These are phyloP conservation scores for Aureobasidium sp. DNA, from an alignment of 2,329 filamentous ascomycete genomes.

Conservation along the genomic window DNA sequence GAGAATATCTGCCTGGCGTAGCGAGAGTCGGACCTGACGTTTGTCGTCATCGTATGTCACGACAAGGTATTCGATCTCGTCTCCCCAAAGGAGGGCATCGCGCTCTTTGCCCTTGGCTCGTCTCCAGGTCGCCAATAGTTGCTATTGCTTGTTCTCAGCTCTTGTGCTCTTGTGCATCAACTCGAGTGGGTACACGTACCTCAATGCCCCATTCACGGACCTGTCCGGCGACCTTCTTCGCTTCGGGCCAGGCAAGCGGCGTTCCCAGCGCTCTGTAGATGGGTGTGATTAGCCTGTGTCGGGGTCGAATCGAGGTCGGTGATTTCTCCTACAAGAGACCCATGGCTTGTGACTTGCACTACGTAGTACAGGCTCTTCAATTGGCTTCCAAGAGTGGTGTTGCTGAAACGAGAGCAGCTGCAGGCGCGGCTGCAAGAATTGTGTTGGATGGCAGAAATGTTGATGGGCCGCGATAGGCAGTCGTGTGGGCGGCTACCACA, in stretches of 20 bases:
- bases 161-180: background rate
- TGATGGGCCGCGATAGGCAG: constrained; percentile 8
- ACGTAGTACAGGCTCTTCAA: background rate
- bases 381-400: background rate
- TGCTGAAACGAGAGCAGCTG: background rate
- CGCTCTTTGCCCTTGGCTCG: constrained; percentile 89
- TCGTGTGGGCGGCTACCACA: constrained; percentile 4
- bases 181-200: constrained; percentile 43
- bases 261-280: constrained; percentile 73
- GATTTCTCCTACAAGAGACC: constrained; percentile 14
- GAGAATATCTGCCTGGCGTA: constrained; percentile 90
- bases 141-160: constrained; percentile 43
- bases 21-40: constrained; percentile 71
- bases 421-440: background rate
- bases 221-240: constrained; percentile 75
- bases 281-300: background rate
- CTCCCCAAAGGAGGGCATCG: constrained; percentile 91
- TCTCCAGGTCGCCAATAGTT: constrained; percentile 93
- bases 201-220: constrained; percentile 95
- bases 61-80: constrained; percentile 97
- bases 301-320: background rate
- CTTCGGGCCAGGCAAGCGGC: constrained; percentile 89
- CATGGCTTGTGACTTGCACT: constrained; percentile 9
- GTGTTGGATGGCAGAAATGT: background rate
- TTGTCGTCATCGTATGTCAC: constrained; percentile 74